Conservation (phyloP, 2,329 filamentous ascomycete species). For the Acephala macrosclerotiorum region DNA sequence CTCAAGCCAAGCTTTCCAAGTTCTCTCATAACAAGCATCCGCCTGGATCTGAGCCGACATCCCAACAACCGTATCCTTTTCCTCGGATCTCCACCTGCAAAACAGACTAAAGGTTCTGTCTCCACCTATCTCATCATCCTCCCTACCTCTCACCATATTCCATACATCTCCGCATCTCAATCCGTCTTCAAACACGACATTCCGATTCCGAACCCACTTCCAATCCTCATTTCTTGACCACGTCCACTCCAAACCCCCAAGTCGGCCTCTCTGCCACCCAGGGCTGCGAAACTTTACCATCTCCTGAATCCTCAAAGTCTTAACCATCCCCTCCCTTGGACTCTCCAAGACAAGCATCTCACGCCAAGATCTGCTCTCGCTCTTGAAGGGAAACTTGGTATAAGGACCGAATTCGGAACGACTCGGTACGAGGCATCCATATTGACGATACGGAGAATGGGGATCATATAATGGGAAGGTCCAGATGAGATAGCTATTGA, state of each 20-base stretch:
- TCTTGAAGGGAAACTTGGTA: not conserved
- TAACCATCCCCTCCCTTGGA: not conserved
- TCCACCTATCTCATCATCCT: not conserved
- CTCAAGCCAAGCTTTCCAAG: not conserved
- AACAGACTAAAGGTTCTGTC: not conserved
- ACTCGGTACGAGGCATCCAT: not conserved
- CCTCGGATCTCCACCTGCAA: not conserved
- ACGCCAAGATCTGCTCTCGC: not conserved
- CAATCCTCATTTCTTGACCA: too few species aligned
- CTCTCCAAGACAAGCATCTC: not conserved
- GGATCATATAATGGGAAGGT: not conserved
- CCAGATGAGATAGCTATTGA: not conserved
- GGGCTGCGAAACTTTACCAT: not conserved
- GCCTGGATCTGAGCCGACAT: not conserved
- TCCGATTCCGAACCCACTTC: not conserved
- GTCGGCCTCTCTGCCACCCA: too few species aligned
- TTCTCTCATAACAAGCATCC: not conserved
- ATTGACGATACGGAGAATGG: not conserved
- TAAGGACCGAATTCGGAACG: not conserved
- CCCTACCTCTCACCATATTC: conserved; percentile 2
- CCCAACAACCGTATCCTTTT: not conserved
- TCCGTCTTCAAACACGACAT: conserved; percentile 11
- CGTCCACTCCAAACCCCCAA: not conserved
- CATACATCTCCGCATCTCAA: conserved; percentile 12
- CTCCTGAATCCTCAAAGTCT: not conserved